Base-by-base conservation (phyloP, 2,329 filamentous ascomycete species). In the Aspergillus sp. region DNA sequence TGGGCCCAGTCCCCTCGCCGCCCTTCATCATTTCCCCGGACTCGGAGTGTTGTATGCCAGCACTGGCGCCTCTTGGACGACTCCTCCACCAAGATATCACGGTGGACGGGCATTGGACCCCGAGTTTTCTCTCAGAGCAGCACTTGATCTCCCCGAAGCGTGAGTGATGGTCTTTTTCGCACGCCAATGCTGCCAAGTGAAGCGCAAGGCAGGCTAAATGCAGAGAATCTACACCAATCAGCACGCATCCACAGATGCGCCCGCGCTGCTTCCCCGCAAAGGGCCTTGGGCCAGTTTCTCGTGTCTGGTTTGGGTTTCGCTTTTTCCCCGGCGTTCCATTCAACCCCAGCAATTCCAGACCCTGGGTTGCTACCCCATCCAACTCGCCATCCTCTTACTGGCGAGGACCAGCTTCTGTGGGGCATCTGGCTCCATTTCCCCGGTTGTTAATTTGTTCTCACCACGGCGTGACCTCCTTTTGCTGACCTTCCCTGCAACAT, bases 201-300 rank as follows among this genome's bases (percentile, higher is more conserved):
- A 51, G 52, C 31, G 7, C 31, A 59, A 61, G 48, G 22, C 47
- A 61, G 47, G 53, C 48, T 57, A 57, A 57, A 52, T 43, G 19
- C 38, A 43, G 41, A 56, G 50, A 52, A 61, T 61, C 48, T 61
- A 57, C 47, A 43, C 53, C 59, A 61, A 91, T 92, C 58, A 62
- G 87, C 2, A 79, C 91, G 0, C 88, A 91, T 64, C 70, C 91
- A 58, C 76, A 91, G 0, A 70, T 92, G 41, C 85, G 91, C 49
- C 91, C 88, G 0, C 15, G 17, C 60, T 30, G 50, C 49, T 56
- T 59, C 60, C 60, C 60, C 51, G 57, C 57, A 55, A 54, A 53
- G 22, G 38, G 11, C 17, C n/a, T 45, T 47, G 45, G 34, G 34
- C 34, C 34, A 41, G 34, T 25, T 23, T 30, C 46, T 50, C 46